Percentiles rank a stretch among this genome's conserved stretches.
Conservation (phyloP, 192 early-diverging fungal species). For the Rhizophagus prolifer region DNA sequence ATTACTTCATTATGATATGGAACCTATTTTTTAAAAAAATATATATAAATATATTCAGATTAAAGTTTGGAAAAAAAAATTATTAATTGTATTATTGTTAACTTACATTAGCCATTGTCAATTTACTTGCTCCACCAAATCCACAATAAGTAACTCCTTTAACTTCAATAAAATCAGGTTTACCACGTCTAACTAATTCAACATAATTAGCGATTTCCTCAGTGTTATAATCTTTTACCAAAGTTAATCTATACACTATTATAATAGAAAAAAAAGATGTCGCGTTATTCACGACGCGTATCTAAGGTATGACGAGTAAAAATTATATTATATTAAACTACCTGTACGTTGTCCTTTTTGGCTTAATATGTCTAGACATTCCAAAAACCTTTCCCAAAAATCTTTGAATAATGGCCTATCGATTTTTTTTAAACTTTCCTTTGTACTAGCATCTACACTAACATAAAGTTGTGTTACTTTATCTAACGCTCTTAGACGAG, state of each 20-base stretch:
- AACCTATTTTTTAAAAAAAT: slow-evolving; percentile 24
- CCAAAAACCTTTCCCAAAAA: slow-evolving; percentile 75
- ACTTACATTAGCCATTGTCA: slow-evolving; percentile 68
- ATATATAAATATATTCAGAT: not conserved
- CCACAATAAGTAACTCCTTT: slow-evolving; percentile 80
- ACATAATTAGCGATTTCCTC: slow-evolving; percentile 66
- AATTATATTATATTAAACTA: not conserved
- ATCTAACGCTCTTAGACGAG: slow-evolving; percentile 58
- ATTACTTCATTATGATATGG: slow-evolving; percentile 71
- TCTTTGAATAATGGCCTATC: slow-evolving; percentile 74
- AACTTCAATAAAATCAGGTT: slow-evolving; percentile 72
- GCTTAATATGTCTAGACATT: slow-evolving; percentile 59
- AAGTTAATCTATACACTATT: slow-evolving; percentile 65
- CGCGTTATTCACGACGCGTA: not conserved
- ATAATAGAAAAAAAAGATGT: not conserved
- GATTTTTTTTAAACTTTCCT: slow-evolving; percentile 72
- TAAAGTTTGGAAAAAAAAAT: not conserved
- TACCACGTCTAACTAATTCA: slow-evolving; percentile 59
- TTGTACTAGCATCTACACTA: slow-evolving; percentile 73
- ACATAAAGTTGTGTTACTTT: slow-evolving; percentile 75
- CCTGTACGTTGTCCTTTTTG: slow-evolving; percentile 68
- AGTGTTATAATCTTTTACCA: slow-evolving; percentile 74
- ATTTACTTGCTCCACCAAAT: slow-evolving; percentile 58
- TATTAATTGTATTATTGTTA: not conserved
- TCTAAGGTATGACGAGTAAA: not conserved